Evolutionary conservation across 768 basidiomycete genomes (phyloP).

Genomic region (Tricholoma matsutake): DNA sequence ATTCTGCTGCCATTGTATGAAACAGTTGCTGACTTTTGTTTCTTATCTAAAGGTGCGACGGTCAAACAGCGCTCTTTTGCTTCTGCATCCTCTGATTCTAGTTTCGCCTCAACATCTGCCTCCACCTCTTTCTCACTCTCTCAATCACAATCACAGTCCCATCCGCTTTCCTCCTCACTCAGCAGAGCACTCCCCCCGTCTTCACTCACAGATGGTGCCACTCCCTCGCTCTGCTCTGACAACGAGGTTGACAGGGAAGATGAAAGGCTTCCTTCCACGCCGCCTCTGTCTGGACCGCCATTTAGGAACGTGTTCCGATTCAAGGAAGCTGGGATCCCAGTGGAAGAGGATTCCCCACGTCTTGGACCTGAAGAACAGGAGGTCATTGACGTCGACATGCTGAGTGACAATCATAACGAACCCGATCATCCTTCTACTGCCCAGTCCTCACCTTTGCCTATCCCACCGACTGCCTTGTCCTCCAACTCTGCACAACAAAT

Average conservation of each 20-base stretch:
- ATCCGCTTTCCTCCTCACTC: conserved; percentile 14
- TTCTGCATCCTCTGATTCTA: conserved; percentile 23
- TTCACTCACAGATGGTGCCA: conserved; percentile 39
- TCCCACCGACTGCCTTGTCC: background rate
- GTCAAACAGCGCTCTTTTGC: conserved; percentile 37
- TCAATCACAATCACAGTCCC: conserved; percentile 20
- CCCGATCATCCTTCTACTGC: background rate
- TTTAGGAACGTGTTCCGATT: conserved; percentile 19
- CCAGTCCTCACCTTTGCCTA: background rate
- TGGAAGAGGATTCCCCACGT: conserved; percentile 1
- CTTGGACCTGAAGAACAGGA: conserved; percentile 11
- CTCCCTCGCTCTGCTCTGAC: conserved; percentile 75
- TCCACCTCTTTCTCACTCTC: conserved; percentile 17
- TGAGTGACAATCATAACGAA: conserved; percentile 5
- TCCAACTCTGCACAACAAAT: conserved; percentile 1
- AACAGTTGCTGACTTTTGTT: background rate
- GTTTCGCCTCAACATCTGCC: conserved; percentile 19
- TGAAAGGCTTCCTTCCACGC: conserved; percentile 52
- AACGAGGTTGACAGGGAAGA: conserved; percentile 52
- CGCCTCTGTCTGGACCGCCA: conserved; percentile 21
- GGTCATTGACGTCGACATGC: conserved; percentile 38
- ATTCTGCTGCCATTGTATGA: background rate
- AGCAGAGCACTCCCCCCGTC: conserved; percentile 19
- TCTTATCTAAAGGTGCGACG: conserved; percentile 18
- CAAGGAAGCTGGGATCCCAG: conserved; percentile 16